Base-by-base conservation (phyloP, 192 early-diverging fungal species). In the Mortierella hygrophila region DNA sequence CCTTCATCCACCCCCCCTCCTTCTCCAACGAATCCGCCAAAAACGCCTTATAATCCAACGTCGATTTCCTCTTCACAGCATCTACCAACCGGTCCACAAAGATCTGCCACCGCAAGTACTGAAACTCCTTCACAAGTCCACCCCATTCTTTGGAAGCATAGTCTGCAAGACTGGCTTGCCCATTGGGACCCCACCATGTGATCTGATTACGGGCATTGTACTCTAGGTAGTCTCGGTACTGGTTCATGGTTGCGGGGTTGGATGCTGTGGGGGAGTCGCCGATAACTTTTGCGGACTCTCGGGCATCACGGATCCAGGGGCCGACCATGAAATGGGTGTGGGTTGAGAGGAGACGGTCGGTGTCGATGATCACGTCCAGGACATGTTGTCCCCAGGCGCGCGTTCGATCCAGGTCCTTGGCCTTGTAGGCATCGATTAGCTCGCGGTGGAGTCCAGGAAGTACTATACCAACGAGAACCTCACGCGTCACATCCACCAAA, bases 121-220 rank as follows among this genome's bases (percentile, higher is more conserved):
- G 77, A 23, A 60, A 86, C 37, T 72, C 84, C 21, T 78, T 80
- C 16, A 81, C 79, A 0, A 86, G 6, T 0, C 84, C 84, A 7
- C 54, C 74, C 84, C 84, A 86, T 42, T 86, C 57, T 70, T 86
- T 86, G 15, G 79, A 77, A 0, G 79, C 84, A 78, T 86, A 86
- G 35, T 86, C 72, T 0, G 70, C 47, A 23, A 86, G 76, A 5
- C 26, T 47, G 10, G 11, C 5, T 57, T 86, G 84, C 13, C 84
- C 84, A 8, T n/a, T 37, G 0, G 84, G 84, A 3, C 75, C 84
- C 84, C 84, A 86, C 84, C 84, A 86, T 4, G 84, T 86, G 65
- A 86, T 65, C 42, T 86, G 84, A 35, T 74, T 86, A 1, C 84
- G 79, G 10, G 84, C 78, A 68, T 70, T 80, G 71, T 69, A 68